Evolutionary conservation across 1,284 basidiomycete genomes (phyloP), one percentile per base, ranked within the genome.

Genomic region (Trichosporon asahii): DNA sequence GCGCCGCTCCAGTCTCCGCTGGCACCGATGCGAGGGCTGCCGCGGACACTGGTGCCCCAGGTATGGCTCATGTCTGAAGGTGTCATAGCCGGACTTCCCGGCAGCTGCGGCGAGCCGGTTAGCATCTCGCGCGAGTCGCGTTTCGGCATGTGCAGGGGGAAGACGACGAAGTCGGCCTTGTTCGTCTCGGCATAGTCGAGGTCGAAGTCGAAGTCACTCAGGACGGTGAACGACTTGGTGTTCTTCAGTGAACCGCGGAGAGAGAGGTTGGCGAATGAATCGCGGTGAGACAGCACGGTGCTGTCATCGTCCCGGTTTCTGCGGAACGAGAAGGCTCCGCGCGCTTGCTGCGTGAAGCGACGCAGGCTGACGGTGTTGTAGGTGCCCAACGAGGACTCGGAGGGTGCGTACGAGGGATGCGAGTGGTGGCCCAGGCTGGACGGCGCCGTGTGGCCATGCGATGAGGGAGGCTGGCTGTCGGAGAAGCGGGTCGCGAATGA

Each of bases 141-240:
- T 2, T 33, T 25, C 40, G 31, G n/a, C 65, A 53, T 63, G 57
- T 46, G 64, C 12, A 66, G 27, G 4, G 65, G 64, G 33, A 69
- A 69, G 27, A 69, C 27, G 57, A 63, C 37, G 7, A 63, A 44
- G 12, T 66, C 65, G 9, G 57, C n/a, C 33, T 33, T 23, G 18
- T 49, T 31, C 4, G 37, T 2, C 23, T 61, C 57, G 40, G 37
- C 25, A 29, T 37, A 44, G 14, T 12, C 63, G 31, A 61, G 21
- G 31, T 63, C 57, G 8, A 35, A 27, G 25, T 46, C 61, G n/a
- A 12, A 49, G 35, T 69, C 57, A 15, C 64, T 66, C 27, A 69
- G 15, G 25, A 69, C 57, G 11, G 65, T 60, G 65, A 69, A 69
- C 3, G 68, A 69, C n/a, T 64, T 66, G 29, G 65, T 66, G 46